A percentile compares a stretch with the other conserved stretches of the same genome.
Conservation (phyloP, 331 rosid genomes). For the Pyracantha coccinea region DNA sequence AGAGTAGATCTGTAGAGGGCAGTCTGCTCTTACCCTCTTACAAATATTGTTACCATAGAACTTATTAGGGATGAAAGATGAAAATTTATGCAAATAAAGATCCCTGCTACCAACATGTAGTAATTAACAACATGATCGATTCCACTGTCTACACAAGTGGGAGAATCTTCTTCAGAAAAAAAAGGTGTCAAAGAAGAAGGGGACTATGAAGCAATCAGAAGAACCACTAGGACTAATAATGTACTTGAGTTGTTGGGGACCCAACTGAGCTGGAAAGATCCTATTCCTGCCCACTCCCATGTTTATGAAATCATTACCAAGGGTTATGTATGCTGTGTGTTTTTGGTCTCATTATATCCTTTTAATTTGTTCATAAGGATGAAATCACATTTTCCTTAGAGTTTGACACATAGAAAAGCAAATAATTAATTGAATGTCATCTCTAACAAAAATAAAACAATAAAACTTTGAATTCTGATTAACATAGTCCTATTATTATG, state of each 20-base stretch:
- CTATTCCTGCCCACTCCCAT: background rate
- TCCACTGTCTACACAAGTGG: background rate
- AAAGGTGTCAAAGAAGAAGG: background rate
- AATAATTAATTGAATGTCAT: background rate
- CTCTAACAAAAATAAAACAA: background rate
- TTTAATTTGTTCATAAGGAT: background rate
- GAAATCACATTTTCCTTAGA: background rate
- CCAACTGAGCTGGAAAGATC: slow-evolving; percentile 24
- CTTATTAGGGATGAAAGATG: too few species aligned
- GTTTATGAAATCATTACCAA: background rate
- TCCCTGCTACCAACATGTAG: too few species aligned
- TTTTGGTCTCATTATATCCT: background rate
- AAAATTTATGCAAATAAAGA: too few species aligned
- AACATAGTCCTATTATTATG: too few species aligned
- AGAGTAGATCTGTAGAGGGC: too few species aligned
- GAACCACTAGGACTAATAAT: slow-evolving; percentile 6
- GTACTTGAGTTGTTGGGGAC: slow-evolving; percentile 25
- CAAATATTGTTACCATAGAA: too few species aligned
- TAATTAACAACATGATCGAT: background rate
- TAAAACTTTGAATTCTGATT: too few species aligned
- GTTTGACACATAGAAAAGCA: background rate
- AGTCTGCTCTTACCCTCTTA: too few species aligned
- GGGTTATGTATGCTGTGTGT: background rate
- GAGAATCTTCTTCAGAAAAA: background rate
- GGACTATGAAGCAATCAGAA: slow-evolving; percentile 13